phyloP scores from a whole-genome alignment of 2,329 filamentous ascomycete genomes.

The Immersiporthe knoxdaviesiana region DNA sequence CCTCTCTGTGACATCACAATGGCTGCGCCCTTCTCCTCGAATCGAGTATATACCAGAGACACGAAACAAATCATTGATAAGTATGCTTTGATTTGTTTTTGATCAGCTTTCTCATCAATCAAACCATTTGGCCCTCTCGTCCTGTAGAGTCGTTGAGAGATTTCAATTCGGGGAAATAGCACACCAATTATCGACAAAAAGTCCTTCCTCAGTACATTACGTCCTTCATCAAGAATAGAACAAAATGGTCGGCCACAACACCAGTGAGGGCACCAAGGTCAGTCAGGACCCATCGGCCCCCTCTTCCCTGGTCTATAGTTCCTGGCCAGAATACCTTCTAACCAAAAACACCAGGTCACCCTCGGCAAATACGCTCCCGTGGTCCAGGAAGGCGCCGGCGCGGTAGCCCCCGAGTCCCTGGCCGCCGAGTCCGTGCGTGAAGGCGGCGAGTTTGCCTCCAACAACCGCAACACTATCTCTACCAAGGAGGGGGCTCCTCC shows the following conservation, averaged over 20 bases:
- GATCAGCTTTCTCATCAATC: background rate
- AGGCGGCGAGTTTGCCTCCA: slow-evolving; percentile 64
- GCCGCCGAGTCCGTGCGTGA: slow-evolving; percentile 70
- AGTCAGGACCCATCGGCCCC: background rate
- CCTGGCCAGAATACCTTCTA: background rate
- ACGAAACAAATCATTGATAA: background rate
- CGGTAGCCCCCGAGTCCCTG: slow-evolving; percentile 70
- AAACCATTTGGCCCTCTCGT: background rate
- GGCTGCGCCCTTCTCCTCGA: background rate
- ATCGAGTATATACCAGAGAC: background rate
- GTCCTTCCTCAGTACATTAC: background rate
- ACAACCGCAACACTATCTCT: slow-evolving; percentile 52
- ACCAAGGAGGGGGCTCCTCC: background rate
- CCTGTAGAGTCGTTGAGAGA: background rate
- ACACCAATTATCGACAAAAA: no score
- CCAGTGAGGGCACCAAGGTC: slow-evolving; percentile 27
- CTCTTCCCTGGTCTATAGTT: background rate
- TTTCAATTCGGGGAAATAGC: background rate
- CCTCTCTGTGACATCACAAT: slow-evolving; percentile 1
- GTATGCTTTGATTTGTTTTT: background rate
- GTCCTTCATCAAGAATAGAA: background rate
- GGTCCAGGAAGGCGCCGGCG: slow-evolving; percentile 65
- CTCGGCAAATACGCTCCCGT: slow-evolving; percentile 49
- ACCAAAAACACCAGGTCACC: slow-evolving; percentile 45
- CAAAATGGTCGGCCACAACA: slow-evolving; percentile 25